Evolutionary conservation across 192 early-diverging fungal genomes (phyloP).

Genomic region (Thamnidium elegans): DNA sequence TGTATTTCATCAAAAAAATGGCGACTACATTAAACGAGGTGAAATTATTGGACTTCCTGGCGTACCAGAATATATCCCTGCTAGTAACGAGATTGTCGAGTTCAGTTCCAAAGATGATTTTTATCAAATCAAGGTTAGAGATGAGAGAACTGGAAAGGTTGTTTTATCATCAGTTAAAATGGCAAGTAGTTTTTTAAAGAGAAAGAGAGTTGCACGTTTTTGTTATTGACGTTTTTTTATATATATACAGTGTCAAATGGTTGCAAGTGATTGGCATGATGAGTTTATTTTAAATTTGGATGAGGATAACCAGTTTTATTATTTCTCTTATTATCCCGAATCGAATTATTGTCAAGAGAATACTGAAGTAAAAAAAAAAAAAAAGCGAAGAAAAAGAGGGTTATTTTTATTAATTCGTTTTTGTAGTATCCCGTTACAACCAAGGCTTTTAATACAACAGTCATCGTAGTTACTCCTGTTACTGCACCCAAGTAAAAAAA

Average conservation of each 20-base stretch:
- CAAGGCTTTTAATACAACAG: conserved; percentile 15
- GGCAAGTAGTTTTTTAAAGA: conserved; percentile 1
- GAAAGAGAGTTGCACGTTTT: background rate
- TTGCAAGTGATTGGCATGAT: conserved; percentile 22
- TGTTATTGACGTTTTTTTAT: background rate
- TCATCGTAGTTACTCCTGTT: conserved; percentile 7
- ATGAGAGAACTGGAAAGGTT: conserved; percentile 18
- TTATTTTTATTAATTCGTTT: background rate
- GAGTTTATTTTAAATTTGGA: conserved; percentile 28
- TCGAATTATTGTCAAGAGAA: conserved; percentile 16
- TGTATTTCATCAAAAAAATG: conserved; percentile 9
- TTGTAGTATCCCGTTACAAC: conserved; percentile 6
- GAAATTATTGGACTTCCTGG: conserved; percentile 18
- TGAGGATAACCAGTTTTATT: conserved; percentile 15
- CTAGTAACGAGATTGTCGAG: conserved; percentile 8
- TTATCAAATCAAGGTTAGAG: conserved; percentile 30
- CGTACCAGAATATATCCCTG: conserved; percentile 21
- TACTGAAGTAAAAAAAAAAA: conserved; percentile 9
- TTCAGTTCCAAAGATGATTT: conserved; percentile 4
- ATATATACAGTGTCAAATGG: conserved; percentile 25
- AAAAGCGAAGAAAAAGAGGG: background rate
- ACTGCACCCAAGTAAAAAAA: conserved; percentile 18
- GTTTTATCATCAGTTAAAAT: conserved; percentile 2
- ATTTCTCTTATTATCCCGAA: conserved; percentile 30
- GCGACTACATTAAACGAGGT: conserved; percentile 33